Conservation (phyloP, 768 basidiomycete species). For the Crepidotus variabilis region DNA sequence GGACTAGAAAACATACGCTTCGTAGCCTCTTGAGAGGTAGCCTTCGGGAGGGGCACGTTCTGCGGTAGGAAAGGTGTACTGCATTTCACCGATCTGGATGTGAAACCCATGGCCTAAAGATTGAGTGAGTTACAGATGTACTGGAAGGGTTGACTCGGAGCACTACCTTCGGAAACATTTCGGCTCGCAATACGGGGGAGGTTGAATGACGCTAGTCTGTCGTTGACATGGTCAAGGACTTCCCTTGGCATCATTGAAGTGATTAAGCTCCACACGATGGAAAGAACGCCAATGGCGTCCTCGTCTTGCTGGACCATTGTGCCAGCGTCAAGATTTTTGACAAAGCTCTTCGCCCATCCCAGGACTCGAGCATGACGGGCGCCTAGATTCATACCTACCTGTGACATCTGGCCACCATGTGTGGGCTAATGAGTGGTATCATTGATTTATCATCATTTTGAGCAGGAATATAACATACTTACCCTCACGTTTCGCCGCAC, state of each 20-base stretch:
- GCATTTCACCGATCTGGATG: not conserved
- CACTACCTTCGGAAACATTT: constrained; percentile 6
- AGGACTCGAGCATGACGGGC: constrained; percentile 5
- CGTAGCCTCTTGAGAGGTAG: not conserved
- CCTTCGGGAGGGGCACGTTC: constrained; percentile 8
- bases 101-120: constrained; percentile 5
- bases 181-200: constrained; percentile 4
- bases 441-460: too few species aligned
- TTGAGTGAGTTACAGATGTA: not conserved
- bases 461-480: too few species aligned
- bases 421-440: not conserved
- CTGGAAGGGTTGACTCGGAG: not conserved
- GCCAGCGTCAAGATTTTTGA: not conserved
- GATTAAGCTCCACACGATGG: not conserved
- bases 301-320: not conserved
- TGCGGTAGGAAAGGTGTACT: not conserved
- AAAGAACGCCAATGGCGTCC: not conserved
- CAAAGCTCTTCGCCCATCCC: constrained; percentile 8
- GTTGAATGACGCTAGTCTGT: not conserved
- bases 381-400: constrained; percentile 7
- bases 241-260: not conserved
- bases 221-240: not conserved
- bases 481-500: too few species aligned
- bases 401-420: constrained; percentile 4
- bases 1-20: constrained; percentile 3